phyloP scores from a whole-genome alignment of 2,329 filamentous ascomycete species.

The Penicillium griseofulvum region DNA sequence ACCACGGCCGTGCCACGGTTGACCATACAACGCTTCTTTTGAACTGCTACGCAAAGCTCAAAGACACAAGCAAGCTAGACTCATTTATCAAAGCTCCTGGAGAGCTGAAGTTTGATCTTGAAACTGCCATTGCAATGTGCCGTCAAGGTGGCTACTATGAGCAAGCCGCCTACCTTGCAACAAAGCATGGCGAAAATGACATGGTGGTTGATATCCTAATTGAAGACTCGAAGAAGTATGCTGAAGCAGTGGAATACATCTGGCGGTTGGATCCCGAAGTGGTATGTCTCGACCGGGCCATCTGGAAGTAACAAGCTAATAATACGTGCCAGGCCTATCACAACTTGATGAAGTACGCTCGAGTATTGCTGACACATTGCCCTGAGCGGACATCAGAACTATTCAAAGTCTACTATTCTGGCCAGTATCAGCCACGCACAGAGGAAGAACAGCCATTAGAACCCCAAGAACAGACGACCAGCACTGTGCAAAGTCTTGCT shows the following conservation, averaged over 20 bases:
- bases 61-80: slow-evolving; percentile 94
- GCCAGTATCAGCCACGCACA: slow-evolving; percentile 68
- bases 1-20: slow-evolving; percentile 86
- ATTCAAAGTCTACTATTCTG: slow-evolving; percentile 94
- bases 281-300: slow-evolving; percentile 49
- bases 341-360: slow-evolving; percentile 92
- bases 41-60: slow-evolving; percentile 97
- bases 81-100: slow-evolving; percentile 89
- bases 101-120: slow-evolving; percentile 92
- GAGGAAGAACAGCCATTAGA: slow-evolving; percentile 57
- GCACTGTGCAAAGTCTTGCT: slow-evolving; percentile 80
- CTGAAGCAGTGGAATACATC: slow-evolving; percentile 85
- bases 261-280: slow-evolving; percentile 78
- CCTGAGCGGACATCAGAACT: slow-evolving; percentile 77
- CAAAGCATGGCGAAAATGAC: slow-evolving; percentile 90
- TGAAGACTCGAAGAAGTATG: slow-evolving; percentile 88
- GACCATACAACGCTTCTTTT: slow-evolving; percentile 93
- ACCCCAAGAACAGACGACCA: slow-evolving; percentile 56
- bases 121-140: slow-evolving; percentile 97
- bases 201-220: slow-evolving; percentile 94
- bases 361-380: slow-evolving; percentile 84
- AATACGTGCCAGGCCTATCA: slow-evolving; percentile 65
- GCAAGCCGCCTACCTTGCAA: slow-evolving; percentile 91
- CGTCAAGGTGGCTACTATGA: slow-evolving; percentile 95
- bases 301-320: slow-evolving; percentile 31